Percentiles rank a stretch among this genome's conserved stretches.
Conservation (phyloP, 345 rosid genomes). For the Salix viminalis region DNA sequence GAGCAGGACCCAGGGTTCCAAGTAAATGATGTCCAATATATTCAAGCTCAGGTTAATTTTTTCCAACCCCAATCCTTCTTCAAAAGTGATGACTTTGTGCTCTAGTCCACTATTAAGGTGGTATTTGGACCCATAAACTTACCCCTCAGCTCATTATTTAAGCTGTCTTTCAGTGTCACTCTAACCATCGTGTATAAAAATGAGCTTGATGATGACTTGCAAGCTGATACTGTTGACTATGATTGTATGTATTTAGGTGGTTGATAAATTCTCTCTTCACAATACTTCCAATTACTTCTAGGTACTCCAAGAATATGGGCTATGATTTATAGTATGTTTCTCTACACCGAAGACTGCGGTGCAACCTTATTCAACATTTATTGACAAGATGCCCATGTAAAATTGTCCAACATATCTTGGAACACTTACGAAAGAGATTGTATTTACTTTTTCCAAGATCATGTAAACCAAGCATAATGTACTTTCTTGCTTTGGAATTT, state of each 20-base stretch:
- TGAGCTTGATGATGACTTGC: neutral
- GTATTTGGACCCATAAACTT: neutral
- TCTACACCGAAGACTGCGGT: neutral
- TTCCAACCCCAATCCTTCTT: conserved; percentile 11
- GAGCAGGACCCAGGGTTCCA: conserved; percentile 14
- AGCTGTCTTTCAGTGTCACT: neutral
- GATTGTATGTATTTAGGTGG: neutral
- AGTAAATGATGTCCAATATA: conserved; percentile 23
- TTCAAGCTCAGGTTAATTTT: conserved; percentile 30
- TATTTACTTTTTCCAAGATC: neutral
- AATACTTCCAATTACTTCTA: neutral
- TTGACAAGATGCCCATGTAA: neutral
- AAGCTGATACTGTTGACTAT: neutral
- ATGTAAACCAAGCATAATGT: neutral
- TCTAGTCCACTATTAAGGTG: neutral
- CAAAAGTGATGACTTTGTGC: neutral
- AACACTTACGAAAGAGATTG: neutral
- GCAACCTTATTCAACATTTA: neutral
- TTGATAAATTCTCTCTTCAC: neutral
- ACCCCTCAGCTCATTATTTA: conserved; percentile 5
- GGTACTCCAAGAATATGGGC: neutral
- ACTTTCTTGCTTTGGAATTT: neutral
- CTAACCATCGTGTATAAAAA: neutral
- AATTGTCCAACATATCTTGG: neutral
- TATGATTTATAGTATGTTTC: neutral